Percentiles rank a stretch among this genome's conserved stretches.
phyloP scores from a whole-genome alignment of 257 asterid genomes.

The Agastache rugosa region DNA sequence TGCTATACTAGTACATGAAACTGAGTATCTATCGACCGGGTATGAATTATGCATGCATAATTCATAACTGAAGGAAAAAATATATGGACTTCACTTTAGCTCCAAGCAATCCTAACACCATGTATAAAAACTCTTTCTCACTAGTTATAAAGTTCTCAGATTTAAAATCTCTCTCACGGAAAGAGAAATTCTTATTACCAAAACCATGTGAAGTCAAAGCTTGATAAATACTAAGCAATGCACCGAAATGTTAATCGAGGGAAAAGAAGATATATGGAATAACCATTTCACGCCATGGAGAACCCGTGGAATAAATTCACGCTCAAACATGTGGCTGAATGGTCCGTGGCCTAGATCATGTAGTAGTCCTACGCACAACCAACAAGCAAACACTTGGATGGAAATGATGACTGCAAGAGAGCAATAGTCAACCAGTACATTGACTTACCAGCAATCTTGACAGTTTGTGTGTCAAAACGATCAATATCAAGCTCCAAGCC shows the following conservation, averaged over 20 bases:
- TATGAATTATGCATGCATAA: conserved; percentile 1
- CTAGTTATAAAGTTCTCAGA: not conserved
- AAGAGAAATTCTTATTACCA: conserved; percentile 12
- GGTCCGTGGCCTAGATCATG: conserved; percentile 99
- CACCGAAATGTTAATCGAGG: conserved; percentile 11
- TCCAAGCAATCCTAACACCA: not conserved
- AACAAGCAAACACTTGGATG: conserved; percentile 35
- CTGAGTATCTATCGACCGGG: conserved; percentile 10
- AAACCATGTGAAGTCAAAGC: not conserved
- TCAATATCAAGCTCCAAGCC: conserved; percentile 86
- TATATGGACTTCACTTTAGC: not conserved
- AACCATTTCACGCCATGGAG: conserved; percentile 62
- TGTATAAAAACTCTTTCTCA: not conserved
- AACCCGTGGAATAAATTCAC: conserved; percentile 75
- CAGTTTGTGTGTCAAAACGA: conserved; percentile 67
- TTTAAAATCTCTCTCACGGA: not conserved
- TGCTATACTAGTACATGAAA: not conserved
- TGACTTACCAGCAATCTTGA: conserved; percentile 77
- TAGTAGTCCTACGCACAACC: conserved; percentile 69
- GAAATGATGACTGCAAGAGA: conserved; percentile 25
- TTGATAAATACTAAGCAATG: conserved; percentile 24
- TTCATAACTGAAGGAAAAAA: not conserved
- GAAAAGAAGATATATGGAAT: conserved; percentile 3
- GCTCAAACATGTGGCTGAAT: conserved; percentile 93
- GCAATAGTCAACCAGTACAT: conserved; percentile 21